phyloP scores from a whole-genome alignment of 352 stramenopile species.

The Globisporangium iwayamae region DNA sequence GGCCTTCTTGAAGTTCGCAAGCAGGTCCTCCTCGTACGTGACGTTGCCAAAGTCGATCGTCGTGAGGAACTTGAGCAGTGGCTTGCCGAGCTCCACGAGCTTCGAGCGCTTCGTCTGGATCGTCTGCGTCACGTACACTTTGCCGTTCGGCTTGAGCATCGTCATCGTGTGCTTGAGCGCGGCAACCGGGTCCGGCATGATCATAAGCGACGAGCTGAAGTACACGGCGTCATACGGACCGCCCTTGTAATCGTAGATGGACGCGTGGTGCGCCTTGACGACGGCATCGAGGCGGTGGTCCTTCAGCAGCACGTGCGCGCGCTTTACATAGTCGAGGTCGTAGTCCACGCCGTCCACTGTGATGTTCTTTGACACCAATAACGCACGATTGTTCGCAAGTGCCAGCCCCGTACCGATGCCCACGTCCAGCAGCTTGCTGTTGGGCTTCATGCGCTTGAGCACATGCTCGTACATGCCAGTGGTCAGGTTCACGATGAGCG shows the following conservation, averaged over 20 bases:
- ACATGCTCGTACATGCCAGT: conserved; percentile 88
- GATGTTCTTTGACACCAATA: conserved; percentile 70
- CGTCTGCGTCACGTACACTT: conserved; percentile 87
- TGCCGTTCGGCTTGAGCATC: conserved; percentile 62
- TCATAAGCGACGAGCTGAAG: conserved; percentile 90
- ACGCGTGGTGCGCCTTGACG: conserved; percentile 70
- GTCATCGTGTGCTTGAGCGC: conserved; percentile 62
- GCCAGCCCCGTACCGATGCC: conserved; percentile 85
- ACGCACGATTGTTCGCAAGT: conserved; percentile 54
- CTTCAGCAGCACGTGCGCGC: conserved; percentile 53
- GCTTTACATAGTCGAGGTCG: conserved; percentile 79
- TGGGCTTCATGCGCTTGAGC: conserved; percentile 46
- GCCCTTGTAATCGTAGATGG: conserved; percentile 73
- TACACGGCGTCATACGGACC: conserved; percentile 88
- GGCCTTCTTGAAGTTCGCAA: conserved; percentile 61
- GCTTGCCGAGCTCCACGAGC: conserved; percentile 78
- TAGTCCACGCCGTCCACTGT: conserved; percentile 88
- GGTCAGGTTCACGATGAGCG: conserved; percentile 85
- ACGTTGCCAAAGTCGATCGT: conserved; percentile 92
- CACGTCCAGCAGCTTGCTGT: conserved; percentile 81
- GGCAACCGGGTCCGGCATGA: conserved; percentile 87
- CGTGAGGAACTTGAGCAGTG: conserved; percentile 90
- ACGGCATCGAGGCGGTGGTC: conserved; percentile 32
- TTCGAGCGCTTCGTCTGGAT: conserved; percentile 81
- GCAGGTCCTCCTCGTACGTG: conserved; percentile 79